These are phyloP conservation scores for Brassica nigra DNA, from an alignment of 345 rosid genomes.

Conservation along the genomic window DNA sequence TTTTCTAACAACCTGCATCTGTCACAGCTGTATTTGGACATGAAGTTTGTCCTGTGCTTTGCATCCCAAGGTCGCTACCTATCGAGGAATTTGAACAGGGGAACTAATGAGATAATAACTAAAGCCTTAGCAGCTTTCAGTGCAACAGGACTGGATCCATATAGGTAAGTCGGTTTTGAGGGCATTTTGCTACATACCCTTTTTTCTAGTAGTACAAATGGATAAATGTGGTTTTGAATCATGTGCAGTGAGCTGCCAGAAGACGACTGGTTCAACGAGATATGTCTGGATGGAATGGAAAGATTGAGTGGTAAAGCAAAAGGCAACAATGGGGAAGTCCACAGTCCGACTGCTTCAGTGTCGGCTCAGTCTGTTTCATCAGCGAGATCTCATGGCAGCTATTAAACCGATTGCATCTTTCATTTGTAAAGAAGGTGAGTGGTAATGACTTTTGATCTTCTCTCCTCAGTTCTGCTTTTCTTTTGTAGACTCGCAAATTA, in stretches of 20 bases:
- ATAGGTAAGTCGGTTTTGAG: slow-evolving; percentile 55
- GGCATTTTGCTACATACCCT: not conserved
- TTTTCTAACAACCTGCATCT: slow-evolving; percentile 18
- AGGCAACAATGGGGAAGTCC: slow-evolving; percentile 71
- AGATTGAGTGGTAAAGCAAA: slow-evolving; percentile 83
- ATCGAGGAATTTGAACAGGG: slow-evolving; percentile 88
- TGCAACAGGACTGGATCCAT: slow-evolving; percentile 90
- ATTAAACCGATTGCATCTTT: slow-evolving; percentile 33
- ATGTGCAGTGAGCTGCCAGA: slow-evolving; percentile 74
- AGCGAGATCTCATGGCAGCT: slow-evolving; percentile 85
- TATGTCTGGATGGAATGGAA: slow-evolving; percentile 81
- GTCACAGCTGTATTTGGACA: slow-evolving; percentile 87
- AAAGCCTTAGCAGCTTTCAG: slow-evolving; percentile 82
- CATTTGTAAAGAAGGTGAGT: slow-evolving; percentile 19
- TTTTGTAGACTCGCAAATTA: slow-evolving; percentile 31
- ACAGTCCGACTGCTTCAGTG: slow-evolving; percentile 96
- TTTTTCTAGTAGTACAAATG: slow-evolving; percentile 7
- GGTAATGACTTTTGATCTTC: slow-evolving; percentile 30
- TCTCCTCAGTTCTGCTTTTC: slow-evolving; percentile 5
- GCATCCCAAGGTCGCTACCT: slow-evolving; percentile 97
- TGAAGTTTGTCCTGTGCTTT: slow-evolving; percentile 91
- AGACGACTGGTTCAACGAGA: slow-evolving; percentile 87
- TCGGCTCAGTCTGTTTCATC: slow-evolving; percentile 98
- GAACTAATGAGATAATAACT: slow-evolving; percentile 80
- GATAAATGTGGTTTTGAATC: slow-evolving; percentile 16